Evolutionary conservation across 2,329 filamentous ascomycete genomes (phyloP).

Genomic region (Sarocladium strictum): DNA sequence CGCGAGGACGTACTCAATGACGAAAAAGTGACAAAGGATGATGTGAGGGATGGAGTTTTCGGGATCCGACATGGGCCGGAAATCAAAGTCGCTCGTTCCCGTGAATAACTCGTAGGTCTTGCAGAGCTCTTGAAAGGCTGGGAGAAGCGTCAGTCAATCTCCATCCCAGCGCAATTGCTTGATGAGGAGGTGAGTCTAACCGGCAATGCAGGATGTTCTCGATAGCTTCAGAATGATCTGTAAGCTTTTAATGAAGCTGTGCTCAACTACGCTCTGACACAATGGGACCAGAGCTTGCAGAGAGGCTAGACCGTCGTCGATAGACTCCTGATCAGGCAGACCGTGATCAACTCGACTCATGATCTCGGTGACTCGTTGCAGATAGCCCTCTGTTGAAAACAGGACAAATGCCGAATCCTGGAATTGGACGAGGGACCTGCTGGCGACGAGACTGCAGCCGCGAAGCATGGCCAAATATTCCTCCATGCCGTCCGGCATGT

Average conservation of each 20-base stretch:
- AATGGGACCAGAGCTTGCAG: conserved; percentile 22
- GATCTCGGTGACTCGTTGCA: not conserved
- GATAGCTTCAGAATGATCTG: conserved; percentile 12
- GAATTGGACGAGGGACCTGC: not conserved
- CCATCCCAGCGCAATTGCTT: conserved; percentile 6
- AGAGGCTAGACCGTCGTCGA: not conserved
- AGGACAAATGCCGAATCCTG: not conserved
- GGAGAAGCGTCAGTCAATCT: not conserved
- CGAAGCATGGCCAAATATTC: conserved; percentile 34
- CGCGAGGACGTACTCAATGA: conserved; percentile 21
- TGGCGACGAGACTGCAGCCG: conserved; percentile 24
- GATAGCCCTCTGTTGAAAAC: not conserved
- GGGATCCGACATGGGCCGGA: conserved; percentile 23
- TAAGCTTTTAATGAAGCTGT: not conserved
- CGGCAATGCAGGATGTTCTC: conserved; percentile 19
- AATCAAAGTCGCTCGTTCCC: conserved; percentile 23
- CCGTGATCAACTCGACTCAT: not conserved
- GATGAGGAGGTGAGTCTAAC: conserved; percentile 14
- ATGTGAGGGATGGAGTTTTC: conserved; percentile 26
- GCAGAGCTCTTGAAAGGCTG: conserved; percentile 21
- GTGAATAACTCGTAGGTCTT: conserved; percentile 23
- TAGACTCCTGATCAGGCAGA: not conserved
- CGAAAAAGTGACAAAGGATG: conserved; percentile 30
- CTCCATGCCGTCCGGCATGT: conserved; percentile 32
- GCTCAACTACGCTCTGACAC: conserved; percentile 23